These are phyloP conservation scores for Sarcomyxa edulis DNA, from an alignment of 768 basidiomycete genomes.

Conservation along the genomic window DNA sequence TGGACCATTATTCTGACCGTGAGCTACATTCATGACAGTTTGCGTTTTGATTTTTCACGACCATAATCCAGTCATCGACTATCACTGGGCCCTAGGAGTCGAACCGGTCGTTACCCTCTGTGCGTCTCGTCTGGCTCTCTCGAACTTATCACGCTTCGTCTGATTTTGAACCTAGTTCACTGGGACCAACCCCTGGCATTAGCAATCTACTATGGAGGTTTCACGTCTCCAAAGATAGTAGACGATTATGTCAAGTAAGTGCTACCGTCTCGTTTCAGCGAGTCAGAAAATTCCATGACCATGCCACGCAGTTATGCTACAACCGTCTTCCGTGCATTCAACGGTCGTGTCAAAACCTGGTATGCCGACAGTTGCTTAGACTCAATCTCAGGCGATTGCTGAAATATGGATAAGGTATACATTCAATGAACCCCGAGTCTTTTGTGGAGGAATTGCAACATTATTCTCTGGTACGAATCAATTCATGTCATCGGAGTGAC, in stretches of 20 bases:
- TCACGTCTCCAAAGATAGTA: slow-evolving; percentile 37
- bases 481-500: background rate
- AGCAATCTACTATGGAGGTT: slow-evolving; percentile 44
- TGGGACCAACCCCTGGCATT: slow-evolving; percentile 45
- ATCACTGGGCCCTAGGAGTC: slow-evolving; percentile 33
- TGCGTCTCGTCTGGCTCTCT: slow-evolving; percentile 19
- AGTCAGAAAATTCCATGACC: background rate
- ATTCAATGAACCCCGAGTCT: slow-evolving; percentile 47
- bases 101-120: slow-evolving; percentile 46
- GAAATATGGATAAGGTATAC: slow-evolving; percentile 30
- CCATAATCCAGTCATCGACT: slow-evolving; percentile 47
- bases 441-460: slow-evolving; percentile 27
- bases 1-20: slow-evolving; percentile 42
- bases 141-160: background rate
- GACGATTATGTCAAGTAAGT: slow-evolving; percentile 43
- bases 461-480: slow-evolving; percentile 35
- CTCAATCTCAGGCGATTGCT: background rate
- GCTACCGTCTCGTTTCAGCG: background rate
- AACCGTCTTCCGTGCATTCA: slow-evolving; percentile 43
- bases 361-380: slow-evolving; percentile 11
- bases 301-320: slow-evolving; percentile 40
- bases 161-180: slow-evolving; percentile 28
- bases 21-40: slow-evolving; percentile 6
- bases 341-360: slow-evolving; percentile 45
- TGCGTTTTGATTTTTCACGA: slow-evolving; percentile 1